Evolutionary conservation across 1,284 basidiomycete species (phyloP), one percentile per base, ranked within the genome.

Genomic region (Chiua sp.): DNA sequence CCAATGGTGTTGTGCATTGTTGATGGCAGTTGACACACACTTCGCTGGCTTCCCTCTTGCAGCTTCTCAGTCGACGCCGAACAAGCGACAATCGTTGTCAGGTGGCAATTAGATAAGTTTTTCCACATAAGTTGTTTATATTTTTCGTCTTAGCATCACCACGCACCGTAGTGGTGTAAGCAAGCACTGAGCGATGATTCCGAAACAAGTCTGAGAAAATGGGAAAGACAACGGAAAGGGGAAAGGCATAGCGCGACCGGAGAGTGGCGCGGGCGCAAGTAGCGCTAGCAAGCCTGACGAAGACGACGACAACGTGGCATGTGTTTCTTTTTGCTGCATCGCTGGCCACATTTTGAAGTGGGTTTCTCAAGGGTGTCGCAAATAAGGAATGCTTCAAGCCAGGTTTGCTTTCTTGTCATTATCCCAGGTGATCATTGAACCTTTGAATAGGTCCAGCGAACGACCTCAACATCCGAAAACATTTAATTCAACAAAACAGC

Each of bases 321-420:
- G 85, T 84, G 6, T 35, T 10, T 7, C 30, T 10, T 18, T 11
- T 23, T 15, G 28, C 28, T 51, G 16, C 8, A 5, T 8, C 22
- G 49, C n/a, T 33, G n/a, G 32, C 5, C n/a, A 44, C n/a, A 28
- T 60, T 47, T 51, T 64, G 50, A 69, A 18, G 35, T 4, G 8
- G 11, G 8, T 52, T 23, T 53, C 35, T 39, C 16, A 35, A 73
- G 74, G 72, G 93, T 23, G 87, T 94, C 42, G 93, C 93, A 33
- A 93, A 91, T 68, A 88, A 87, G 72, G 86, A 82, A 55, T 95
- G 91, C 73, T 95, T 94, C 79, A 82, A 86, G 78, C 91, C 91
- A 35, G 91, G 90, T 82, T 69, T 63, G 76, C 74, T 26, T 2
- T 16, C 26, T n/a, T 22, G 42, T 13, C 26, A 13, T 44, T 30